Percentiles rank a stretch among this genome's conserved stretches.
phyloP scores from a whole-genome alignment of 176 grass and related monocot species.

The Tillandsia fasciculata region DNA sequence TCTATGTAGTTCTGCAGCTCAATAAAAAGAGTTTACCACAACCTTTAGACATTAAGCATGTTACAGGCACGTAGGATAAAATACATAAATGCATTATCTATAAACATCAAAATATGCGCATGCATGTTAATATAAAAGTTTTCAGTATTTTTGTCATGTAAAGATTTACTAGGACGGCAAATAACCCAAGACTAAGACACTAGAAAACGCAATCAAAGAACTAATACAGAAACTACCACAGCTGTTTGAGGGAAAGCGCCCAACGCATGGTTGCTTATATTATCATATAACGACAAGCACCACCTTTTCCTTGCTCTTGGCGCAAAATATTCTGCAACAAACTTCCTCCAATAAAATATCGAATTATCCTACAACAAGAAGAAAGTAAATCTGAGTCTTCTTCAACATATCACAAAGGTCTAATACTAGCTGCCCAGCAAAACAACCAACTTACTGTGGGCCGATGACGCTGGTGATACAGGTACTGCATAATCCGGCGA shows the following conservation, averaged over 20 bases:
- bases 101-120: neutral
- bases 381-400: neutral
- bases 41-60: too few relatives aligned
- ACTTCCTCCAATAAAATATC: conserved; percentile 89
- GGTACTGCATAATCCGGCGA: conserved; percentile 82
- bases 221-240: conserved; percentile 33
- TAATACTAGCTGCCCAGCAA: neutral
- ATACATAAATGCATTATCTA: too few relatives aligned
- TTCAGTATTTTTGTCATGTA: too few relatives aligned
- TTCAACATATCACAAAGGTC: neutral
- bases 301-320: conserved; percentile 81
- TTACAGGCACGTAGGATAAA: too few relatives aligned
- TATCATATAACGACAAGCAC: conserved; percentile 89
- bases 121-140: neutral
- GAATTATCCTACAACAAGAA: conserved; percentile 64
- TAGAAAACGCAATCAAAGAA: neutral
- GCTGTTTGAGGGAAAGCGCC: conserved; percentile 54
- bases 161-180: neutral
- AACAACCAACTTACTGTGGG: conserved; percentile 44
- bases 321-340: conserved; percentile 90
- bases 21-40: too few relatives aligned
- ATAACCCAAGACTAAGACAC: neutral
- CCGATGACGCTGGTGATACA: conserved; percentile 81
- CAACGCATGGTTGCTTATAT: conserved; percentile 52
- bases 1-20: too few relatives aligned